Conservation (phyloP, 1,139 yeast genomes). For the Sugiyamaella xylanicola region DNA sequence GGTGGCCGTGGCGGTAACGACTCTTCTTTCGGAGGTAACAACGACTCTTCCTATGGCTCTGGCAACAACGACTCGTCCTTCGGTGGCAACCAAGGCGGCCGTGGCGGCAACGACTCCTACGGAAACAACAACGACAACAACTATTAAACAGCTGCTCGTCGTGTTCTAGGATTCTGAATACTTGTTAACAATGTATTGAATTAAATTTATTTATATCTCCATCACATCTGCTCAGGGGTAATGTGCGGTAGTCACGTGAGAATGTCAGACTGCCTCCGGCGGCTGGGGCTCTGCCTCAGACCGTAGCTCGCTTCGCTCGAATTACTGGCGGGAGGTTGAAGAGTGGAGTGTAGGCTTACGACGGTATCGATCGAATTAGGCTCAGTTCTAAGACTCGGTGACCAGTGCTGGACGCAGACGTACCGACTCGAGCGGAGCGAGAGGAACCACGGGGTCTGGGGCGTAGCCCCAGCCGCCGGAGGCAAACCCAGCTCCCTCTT, state of each 20-base stretch:
- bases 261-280: neutral
- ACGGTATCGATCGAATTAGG: too few relatives aligned
- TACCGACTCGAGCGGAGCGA: neutral
- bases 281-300: neutral
- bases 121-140: conserved; percentile 21
- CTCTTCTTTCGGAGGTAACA: conserved; percentile 5
- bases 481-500: conserved; percentile 8
- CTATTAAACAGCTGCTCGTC: conserved; percentile 3
- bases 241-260: too few relatives aligned
- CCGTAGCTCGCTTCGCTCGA: neutral
- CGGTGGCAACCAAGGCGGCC: conserved; percentile 1
- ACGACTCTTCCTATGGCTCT: conserved; percentile 13
- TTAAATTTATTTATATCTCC: neutral
- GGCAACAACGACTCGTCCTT: conserved; percentile 2
- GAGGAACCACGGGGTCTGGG: neutral
- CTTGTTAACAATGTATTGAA: neutral
- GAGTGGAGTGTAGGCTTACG: too few relatives aligned
- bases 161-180: conserved; percentile 22
- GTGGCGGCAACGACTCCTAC: neutral
- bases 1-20: neutral
- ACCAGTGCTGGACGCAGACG: neutral
- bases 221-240: neutral
- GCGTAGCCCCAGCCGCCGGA: neutral
- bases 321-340: too few relatives aligned
- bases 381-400: too few relatives aligned